Evolutionary conservation across 2,329 filamentous ascomycete genomes (phyloP).

Genomic region (Aureobasidium sp.): DNA sequence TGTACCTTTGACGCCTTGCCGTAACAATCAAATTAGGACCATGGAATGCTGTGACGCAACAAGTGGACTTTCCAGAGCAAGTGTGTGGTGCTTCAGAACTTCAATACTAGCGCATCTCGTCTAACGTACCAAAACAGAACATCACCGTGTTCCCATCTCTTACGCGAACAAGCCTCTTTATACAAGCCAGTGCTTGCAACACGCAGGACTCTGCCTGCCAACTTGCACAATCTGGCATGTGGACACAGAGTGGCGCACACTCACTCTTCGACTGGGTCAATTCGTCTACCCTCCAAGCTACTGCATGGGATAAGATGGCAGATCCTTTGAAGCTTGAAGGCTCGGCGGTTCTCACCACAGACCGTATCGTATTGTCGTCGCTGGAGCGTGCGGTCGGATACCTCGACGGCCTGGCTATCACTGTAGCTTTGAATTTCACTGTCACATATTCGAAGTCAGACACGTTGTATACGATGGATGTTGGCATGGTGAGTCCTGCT

Average conservation of each 20-base stretch:
- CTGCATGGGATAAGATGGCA: background rate
- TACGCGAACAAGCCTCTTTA: background rate
- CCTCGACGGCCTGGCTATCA: background rate
- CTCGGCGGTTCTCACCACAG: background rate
- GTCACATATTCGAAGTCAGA: background rate
- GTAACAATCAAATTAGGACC: background rate
- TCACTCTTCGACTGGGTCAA: conserved; percentile 2
- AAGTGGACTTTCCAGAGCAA: conserved; percentile 2
- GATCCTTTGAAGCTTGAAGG: background rate
- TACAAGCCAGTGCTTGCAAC: conserved; percentile 1
- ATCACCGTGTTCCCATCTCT: conserved; percentile 2
- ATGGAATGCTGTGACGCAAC: background rate
- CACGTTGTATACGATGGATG: background rate
- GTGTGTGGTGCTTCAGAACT: background rate
- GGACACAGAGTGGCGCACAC: background rate
- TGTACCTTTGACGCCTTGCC: no score
- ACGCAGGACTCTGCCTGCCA: conserved; percentile 1
- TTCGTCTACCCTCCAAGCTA: background rate
- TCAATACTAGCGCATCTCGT: background rate
- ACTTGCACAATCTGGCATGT: background rate
- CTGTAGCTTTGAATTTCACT: background rate
- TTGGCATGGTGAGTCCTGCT: background rate
- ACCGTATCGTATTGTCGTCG: conserved; percentile 3
- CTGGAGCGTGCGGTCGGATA: background rate
- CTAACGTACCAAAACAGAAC: background rate